phyloP scores from a whole-genome alignment of 169 alveolate species.

The Cryptosporidium ubiquitum region DNA sequence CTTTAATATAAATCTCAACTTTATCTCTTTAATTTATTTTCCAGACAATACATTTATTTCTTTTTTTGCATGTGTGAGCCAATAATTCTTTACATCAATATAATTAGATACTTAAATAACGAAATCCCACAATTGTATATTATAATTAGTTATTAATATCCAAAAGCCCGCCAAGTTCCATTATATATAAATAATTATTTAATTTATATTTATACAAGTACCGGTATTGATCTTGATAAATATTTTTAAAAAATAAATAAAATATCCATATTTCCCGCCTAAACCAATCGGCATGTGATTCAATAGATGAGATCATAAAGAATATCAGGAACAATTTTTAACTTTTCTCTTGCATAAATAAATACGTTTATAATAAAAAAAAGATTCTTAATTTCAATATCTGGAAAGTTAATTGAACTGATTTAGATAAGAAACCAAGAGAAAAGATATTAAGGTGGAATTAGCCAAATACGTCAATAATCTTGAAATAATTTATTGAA shows the following conservation, averaged over 20 bases:
- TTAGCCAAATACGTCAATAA: background rate
- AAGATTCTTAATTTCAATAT: background rate
- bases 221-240: background rate
- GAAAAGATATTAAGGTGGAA: background rate
- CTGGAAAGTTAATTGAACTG: background rate
- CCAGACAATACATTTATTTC: background rate
- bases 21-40: background rate
- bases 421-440: background rate
- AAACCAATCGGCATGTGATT: background rate
- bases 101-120: background rate
- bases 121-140: background rate
- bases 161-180: background rate
- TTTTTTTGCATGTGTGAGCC: conserved; percentile 12
- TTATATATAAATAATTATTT: background rate
- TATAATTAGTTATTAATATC: background rate
- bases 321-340: background rate
- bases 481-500: background rate
- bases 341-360: background rate
- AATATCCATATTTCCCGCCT: background rate
- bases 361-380: background rate
- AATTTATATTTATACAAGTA: background rate
- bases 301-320: background rate
- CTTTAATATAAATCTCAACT: background rate
- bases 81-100: background rate
- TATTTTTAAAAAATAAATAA: background rate